Conservation (phyloP, 2,329 filamentous ascomycete species). For the Macroventuria anomochaeta region DNA sequence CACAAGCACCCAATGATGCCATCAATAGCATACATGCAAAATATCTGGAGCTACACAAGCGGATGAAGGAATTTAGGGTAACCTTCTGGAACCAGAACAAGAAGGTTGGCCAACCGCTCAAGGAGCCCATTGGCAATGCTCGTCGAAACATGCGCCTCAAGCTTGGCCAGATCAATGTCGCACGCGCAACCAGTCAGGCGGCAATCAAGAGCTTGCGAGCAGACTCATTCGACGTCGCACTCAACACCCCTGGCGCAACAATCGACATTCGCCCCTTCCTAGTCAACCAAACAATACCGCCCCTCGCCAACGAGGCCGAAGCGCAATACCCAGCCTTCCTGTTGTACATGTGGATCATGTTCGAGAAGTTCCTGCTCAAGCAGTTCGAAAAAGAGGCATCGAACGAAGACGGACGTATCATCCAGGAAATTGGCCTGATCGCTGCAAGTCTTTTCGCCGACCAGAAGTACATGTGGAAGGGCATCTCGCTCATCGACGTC, state of each 20-base stretch:
- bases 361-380: slow-evolving; percentile 74
- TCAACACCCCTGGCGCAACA: slow-evolving; percentile 34
- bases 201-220: slow-evolving; percentile 39
- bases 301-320: slow-evolving; percentile 35
- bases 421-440: slow-evolving; percentile 81
- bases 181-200: slow-evolving; percentile 34
- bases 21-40: slow-evolving; percentile 42
- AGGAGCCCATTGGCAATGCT: slow-evolving; percentile 39
- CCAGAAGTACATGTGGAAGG: slow-evolving; percentile 70
- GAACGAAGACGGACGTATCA: slow-evolving; percentile 52
- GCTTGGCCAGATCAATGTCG: slow-evolving; percentile 45
- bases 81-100: slow-evolving; percentile 37
- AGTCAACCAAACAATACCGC: slow-evolving; percentile 41
- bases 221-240: slow-evolving; percentile 36
- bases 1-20: slow-evolving; percentile 26
- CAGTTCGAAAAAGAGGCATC: slow-evolving; percentile 58
- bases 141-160: slow-evolving; percentile 40
- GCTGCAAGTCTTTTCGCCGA: slow-evolving; percentile 76
- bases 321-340: slow-evolving; percentile 54
- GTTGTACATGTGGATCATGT: slow-evolving; percentile 77
- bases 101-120: slow-evolving; percentile 33
- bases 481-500: slow-evolving; percentile 76
- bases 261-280: slow-evolving; percentile 48
- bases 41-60: slow-evolving; percentile 45
- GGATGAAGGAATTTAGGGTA: slow-evolving; percentile 47